Percentiles rank a stretch among this genome's conserved stretches.
These are phyloP conservation scores for Candida adriatica DNA, from an alignment of 805 yeast genomes.

Conservation along the genomic window DNA sequence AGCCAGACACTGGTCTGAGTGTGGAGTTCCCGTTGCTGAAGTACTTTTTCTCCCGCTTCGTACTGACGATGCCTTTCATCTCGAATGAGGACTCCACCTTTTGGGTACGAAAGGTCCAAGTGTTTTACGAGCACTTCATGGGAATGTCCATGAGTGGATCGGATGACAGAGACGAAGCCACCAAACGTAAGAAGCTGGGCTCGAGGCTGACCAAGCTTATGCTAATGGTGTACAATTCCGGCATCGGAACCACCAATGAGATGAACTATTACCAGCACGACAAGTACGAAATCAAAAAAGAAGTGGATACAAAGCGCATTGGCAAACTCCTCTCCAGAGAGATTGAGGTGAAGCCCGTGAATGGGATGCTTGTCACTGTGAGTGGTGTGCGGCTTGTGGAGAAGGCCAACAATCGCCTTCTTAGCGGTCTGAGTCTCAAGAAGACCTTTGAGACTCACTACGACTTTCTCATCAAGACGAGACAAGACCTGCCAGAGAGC, in stretches of 20 bases:
- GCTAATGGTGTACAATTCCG: constrained; percentile 66
- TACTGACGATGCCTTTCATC: constrained; percentile 73
- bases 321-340: constrained; percentile 32
- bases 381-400: constrained; percentile 48
- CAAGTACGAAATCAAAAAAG: constrained; percentile 24
- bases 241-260: constrained; percentile 58
- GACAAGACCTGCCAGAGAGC: constrained; percentile 15
- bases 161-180: constrained; percentile 67
- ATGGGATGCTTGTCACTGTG: constrained; percentile 60
- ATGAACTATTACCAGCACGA: constrained; percentile 36
- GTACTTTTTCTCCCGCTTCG: constrained; percentile 55
- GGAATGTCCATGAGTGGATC: constrained; percentile 63
- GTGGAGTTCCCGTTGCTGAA: constrained; percentile 56
- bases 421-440: constrained; percentile 17
- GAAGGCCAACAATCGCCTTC: constrained; percentile 23
- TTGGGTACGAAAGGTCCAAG: constrained; percentile 77
- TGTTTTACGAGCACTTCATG: constrained; percentile 75
- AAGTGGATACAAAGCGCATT: constrained; percentile 25
- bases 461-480: constrained; percentile 20
- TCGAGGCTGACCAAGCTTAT: constrained; percentile 56
- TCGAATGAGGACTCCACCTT: constrained; percentile 42
- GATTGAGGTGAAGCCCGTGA: constrained; percentile 31
- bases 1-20: constrained; percentile 5
- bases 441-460: constrained; percentile 17
- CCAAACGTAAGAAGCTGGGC: constrained; percentile 60